Evolutionary conservation across 2,329 filamentous ascomycete genomes (phyloP).

Genomic region (Neofusicoccum kwambonambiense): DNA sequence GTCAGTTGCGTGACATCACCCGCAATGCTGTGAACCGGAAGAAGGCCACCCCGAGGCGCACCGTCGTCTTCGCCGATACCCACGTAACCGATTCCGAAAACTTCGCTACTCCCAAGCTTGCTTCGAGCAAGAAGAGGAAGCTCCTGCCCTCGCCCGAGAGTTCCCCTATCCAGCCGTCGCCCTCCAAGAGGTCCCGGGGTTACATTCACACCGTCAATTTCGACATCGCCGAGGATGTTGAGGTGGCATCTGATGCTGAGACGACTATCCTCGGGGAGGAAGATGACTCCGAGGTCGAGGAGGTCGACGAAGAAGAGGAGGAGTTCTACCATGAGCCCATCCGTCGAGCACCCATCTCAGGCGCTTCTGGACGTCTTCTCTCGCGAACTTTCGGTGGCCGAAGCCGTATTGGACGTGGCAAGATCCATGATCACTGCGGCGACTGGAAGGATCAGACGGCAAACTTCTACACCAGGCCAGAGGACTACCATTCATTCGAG

Average conservation of each 20-base stretch:
- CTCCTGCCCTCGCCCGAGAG: constrained; percentile 41
- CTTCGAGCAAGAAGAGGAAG: constrained; percentile 36
- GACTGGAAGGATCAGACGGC: constrained; percentile 61
- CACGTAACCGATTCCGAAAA: constrained; percentile 24
- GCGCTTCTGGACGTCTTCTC: constrained; percentile 38
- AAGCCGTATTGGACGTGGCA: constrained; percentile 40
- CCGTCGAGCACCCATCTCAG: constrained; percentile 36
- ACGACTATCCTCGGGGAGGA: constrained; percentile 15
- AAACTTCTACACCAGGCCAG: constrained; percentile 58
- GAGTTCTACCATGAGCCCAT: constrained; percentile 34
- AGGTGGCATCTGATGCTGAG: constrained; percentile 18
- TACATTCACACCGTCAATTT: constrained; percentile 23
- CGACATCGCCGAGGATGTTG: constrained; percentile 11
- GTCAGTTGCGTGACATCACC: constrained; percentile 52
- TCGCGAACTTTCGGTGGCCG: constrained; percentile 48
- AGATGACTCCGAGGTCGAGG: constrained; percentile 26
- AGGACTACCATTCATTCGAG: constrained; percentile 53
- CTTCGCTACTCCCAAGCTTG: constrained; percentile 32
- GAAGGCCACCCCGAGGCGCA: constrained; percentile 36
- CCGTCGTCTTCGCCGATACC: constrained; percentile 39
- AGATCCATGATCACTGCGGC: constrained; percentile 41
- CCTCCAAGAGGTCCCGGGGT: constrained; percentile 36
- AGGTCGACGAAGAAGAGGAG: constrained; percentile 24
- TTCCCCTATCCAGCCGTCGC: constrained; percentile 43
- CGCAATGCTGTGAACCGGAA: constrained; percentile 44